These are phyloP conservation scores for Mycena vitilis DNA, from an alignment of 768 basidiomycete genomes.

Conservation along the genomic window DNA sequence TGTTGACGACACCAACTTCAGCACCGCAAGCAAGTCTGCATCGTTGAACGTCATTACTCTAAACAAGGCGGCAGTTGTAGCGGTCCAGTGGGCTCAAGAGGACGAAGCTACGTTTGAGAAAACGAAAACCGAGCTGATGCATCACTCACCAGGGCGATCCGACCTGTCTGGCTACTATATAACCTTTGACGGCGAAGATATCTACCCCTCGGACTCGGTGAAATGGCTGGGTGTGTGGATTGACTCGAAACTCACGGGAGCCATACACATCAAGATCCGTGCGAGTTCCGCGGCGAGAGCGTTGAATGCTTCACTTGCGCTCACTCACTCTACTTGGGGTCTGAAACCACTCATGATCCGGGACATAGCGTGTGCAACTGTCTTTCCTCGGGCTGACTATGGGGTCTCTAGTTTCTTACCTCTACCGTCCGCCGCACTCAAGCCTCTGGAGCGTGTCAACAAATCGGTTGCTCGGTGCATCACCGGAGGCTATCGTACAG, in stretches of 20 bases:
- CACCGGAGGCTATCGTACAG: constrained; percentile 1
- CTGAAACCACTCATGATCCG: constrained; percentile 3
- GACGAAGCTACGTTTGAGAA: too few relatives aligned
- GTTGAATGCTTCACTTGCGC: neutral
- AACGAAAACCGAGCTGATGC: too few relatives aligned
- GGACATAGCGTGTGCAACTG: neutral
- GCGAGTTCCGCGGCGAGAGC: neutral
- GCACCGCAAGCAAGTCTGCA: too few relatives aligned
- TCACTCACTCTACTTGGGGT: neutral
- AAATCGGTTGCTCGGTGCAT: constrained; percentile 2
- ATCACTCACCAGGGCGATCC: too few relatives aligned
- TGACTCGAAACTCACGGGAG: neutral
- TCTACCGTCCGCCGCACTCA: neutral
- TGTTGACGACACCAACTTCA: too few relatives aligned
- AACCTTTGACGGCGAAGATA: neutral
- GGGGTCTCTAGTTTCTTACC: neutral
- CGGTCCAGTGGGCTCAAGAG: too few relatives aligned
- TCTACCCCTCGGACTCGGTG: neutral
- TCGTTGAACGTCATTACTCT: too few relatives aligned
- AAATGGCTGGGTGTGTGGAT: neutral
- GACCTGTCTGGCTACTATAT: too few relatives aligned
- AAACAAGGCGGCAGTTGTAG: too few relatives aligned
- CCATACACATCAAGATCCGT: neutral
- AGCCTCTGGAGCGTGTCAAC: neutral
- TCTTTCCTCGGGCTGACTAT: constrained; percentile 2